phyloP scores from a whole-genome alignment of 495 filamentous ascomycete genomes.

The Xylaria cubensis region DNA sequence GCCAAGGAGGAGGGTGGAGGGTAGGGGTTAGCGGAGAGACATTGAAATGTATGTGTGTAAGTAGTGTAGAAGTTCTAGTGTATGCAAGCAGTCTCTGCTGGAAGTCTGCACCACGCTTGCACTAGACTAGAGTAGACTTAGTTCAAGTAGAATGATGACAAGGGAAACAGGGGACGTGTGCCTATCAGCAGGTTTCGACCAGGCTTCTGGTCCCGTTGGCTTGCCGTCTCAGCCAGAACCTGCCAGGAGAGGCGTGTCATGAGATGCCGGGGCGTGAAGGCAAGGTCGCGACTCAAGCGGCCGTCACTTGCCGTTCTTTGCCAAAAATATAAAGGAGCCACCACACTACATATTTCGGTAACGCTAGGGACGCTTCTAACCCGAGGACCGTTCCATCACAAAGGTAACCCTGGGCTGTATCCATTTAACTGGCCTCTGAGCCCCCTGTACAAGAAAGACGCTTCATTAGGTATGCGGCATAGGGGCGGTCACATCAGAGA shows the following conservation, averaged over 20 bases:
- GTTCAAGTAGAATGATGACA: not conserved
- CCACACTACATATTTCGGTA: conserved; percentile 36
- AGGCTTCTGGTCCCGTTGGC: not conserved
- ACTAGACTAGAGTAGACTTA: not conserved
- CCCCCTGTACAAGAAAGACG: conserved; percentile 20
- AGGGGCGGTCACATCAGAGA: conserved; percentile 5
- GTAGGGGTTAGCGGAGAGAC: conserved; percentile 16
- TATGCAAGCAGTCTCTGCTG: conserved; percentile 12
- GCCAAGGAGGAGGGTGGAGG: not conserved
- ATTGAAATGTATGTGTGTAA: not conserved
- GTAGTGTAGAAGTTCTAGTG: not conserved
- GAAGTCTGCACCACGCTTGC: not conserved
- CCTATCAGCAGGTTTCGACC: not conserved
- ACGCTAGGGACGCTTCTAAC: conserved; percentile 39
- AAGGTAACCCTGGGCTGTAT: conserved; percentile 39
- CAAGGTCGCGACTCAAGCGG: conserved; percentile 19
- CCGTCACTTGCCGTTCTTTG: conserved; percentile 27
- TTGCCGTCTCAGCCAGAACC: conserved; percentile 16
- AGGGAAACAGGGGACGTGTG: conserved; percentile 9
- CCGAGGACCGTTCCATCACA: conserved; percentile 43
- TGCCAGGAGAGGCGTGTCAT: conserved; percentile 21
- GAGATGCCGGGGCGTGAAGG: conserved; percentile 16
- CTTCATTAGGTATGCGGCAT: not conserved
- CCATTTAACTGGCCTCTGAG: conserved; percentile 34
- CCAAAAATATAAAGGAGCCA: conserved; percentile 29